Evolutionary conservation across 2,329 filamentous ascomycete species (phyloP), one percentile per base, ranked within the genome.

Genomic region (Apiospora phragmitis): DNA sequence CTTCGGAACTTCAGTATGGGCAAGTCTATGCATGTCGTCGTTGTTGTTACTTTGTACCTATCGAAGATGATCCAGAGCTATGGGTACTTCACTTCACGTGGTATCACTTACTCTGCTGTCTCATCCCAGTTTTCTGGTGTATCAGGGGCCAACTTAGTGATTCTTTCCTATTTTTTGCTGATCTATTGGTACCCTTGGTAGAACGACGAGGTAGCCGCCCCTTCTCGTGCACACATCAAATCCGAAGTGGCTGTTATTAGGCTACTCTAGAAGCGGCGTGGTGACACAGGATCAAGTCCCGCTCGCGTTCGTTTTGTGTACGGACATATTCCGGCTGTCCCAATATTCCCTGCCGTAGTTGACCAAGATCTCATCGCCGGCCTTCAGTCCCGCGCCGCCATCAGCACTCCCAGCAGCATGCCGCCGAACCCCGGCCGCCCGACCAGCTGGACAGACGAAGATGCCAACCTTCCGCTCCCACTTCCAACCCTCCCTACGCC

Each of bases 381-480:
- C 38, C n/a, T n/a, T 42, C n/a, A 67, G 14, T 18, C 65, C 65
- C 8, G 18, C 55, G 18, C 55, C 55, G 29, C 32, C 55, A 11
- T 18, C 55, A 35, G 3, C 32, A 9, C 8, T 26, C 1, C 1
- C 16, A 4, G 32, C 18, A 43, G n/a, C n/a, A 18, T 4, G 5
- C 14, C 42, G 38, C 12, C 65, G 16, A 5, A 11, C 65, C 5
- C 65, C 42, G 12, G 18, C 51, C 51, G 38, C 42, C 65, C 43
- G n/a, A 21, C 38, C 65, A 4, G 65, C 65, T 14, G 65, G 65
- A 18, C 65, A 67, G 6, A 21, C 65, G 26, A 67, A 67, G 65
- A 67, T 67, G 38, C 65, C 65, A 3, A 67, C 65, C 65, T 41
- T 43, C 6, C 65, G 65, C 65, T 67, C 65, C 65, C 65, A 67